Base-by-base conservation (phyloP, 2,329 filamentous ascomycete species). In the Apiospora aurea region DNA sequence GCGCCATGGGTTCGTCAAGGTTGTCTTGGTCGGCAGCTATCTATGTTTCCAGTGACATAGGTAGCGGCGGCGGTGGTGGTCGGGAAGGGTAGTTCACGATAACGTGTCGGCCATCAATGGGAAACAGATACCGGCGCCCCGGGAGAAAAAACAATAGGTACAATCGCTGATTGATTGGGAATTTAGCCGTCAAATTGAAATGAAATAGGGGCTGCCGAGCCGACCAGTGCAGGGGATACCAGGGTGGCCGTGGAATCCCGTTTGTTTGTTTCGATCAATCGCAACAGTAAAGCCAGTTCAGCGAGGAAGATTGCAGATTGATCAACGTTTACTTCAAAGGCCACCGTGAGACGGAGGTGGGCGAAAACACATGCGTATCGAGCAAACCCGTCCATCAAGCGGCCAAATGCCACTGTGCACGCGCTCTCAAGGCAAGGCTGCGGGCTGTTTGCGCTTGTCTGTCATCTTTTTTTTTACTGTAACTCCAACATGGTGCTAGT, bases 1-100 rank as follows among this genome's bases (percentile, higher is more conserved):
- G 79, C 78, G 79, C 79, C 80, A 81, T 81, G 73, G 74, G 68
- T 47, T 68, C 57, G 66, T 68, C 66, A 47, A 68, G 41, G 66
- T 47, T 68, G 66, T 68, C 66, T 44, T n/a, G 43, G 41, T 21
- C 14, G 66, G 41, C 29, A 41, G 41, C 26, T 47, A 68, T 26
- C 66, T 46, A 68, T 68, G 66, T 68, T 18, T 64, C 66, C 41
- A 47, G 43, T 68, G 44, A 68, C 66, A 68, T 68, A 68, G 66
- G 66, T 47, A 47, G 66, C 41, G 41, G 18, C 26, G 66, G 66
- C 44, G 26, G 29, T 29, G 66, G 66, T 46, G 41, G 44, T 47
- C 44, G 34, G 66, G 66, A 29, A 47, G 24, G 29, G 66, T 11
- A 47, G 34, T 68, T 68, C 44, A 68, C 44, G 66, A 68, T 68